Evolutionary conservation across 148 eudicot genomes (phyloP).

Genomic region (Gaultheria prostrata): DNA sequence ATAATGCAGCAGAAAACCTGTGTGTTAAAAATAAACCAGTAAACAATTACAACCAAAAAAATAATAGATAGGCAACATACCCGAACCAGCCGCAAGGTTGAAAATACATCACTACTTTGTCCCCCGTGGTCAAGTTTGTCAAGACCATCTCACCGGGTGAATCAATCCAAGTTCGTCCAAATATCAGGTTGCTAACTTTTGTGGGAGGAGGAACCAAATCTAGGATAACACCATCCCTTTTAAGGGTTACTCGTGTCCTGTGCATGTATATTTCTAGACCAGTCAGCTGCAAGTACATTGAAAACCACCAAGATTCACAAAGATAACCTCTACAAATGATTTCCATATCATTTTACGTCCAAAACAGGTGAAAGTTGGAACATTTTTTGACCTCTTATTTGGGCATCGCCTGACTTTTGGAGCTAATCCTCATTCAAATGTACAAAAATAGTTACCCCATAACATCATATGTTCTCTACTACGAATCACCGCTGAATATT

Average conservation of each 20-base stretch:
- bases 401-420: not conserved
- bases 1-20: not conserved
- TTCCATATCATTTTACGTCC: not conserved
- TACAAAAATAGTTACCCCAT: not conserved
- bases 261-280: not conserved
- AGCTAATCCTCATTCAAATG: not conserved
- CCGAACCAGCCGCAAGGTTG: conserved; percentile 99
- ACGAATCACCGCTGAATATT: not conserved
- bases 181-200: conserved; percentile 82
- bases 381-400: not conserved
- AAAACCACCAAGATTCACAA: not conserved
- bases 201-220: conserved; percentile 98
- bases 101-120: conserved; percentile 90
- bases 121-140: conserved; percentile 86
- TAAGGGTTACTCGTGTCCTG: conserved; percentile 84
- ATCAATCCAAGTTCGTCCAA: conserved; percentile 98
- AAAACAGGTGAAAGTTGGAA: not conserved
- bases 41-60: not conserved
- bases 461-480: not conserved
- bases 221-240: conserved; percentile 69
- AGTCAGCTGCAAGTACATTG: conserved; percentile 3
- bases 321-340: not conserved
- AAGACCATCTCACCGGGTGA: conserved; percentile 92
- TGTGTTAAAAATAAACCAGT: not conserved
- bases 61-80: conserved; percentile 36